These are phyloP conservation scores for Thymus quinquecostatus DNA, from an alignment of 257 asterid species.

Conservation along the genomic window DNA sequence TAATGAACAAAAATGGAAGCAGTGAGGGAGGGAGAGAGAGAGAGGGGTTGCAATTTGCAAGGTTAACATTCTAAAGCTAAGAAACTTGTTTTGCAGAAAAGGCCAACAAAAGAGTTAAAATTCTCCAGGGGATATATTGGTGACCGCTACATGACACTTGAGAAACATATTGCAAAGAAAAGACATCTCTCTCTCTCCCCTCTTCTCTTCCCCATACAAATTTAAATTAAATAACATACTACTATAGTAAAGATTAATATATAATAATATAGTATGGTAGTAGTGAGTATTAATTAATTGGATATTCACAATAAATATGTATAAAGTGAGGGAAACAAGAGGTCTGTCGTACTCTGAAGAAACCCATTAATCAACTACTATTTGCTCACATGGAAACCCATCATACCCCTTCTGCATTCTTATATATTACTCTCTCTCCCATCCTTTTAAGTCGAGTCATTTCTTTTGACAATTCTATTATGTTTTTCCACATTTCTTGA, in stretches of 20 bases:
- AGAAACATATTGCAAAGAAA: conserved; percentile 47
- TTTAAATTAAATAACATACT: no score
- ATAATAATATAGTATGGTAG: no score
- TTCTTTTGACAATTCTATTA: no score
- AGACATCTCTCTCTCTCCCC: conserved; percentile 34
- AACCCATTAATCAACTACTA: conserved; percentile 43
- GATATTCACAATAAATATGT: conserved; percentile 28
- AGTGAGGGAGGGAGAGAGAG: no score
- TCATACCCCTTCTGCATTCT: conserved; percentile 28
- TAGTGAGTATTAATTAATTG: no score
- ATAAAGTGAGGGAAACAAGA: conserved; percentile 41
- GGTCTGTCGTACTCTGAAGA: conserved; percentile 42
- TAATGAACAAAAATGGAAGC: no score
- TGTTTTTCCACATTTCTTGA: no score
- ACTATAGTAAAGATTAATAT: no score
- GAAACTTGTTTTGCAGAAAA: conserved; percentile 31
- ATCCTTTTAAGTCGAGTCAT: no score
- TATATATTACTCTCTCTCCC: no score
- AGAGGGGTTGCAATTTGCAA: no score
- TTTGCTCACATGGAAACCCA: conserved; percentile 51
- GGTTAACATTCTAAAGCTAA: no score
- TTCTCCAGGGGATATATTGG: conserved; percentile 48
- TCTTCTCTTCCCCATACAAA: conserved; percentile 5
- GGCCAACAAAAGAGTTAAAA: conserved; percentile 45
- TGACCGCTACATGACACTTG: conserved; percentile 49